Evolutionary conservation across 371 early-diverging fungal genomes (phyloP), one percentile per base, ranked within the genome.

Genomic region (Rhizopus delemar): DNA sequence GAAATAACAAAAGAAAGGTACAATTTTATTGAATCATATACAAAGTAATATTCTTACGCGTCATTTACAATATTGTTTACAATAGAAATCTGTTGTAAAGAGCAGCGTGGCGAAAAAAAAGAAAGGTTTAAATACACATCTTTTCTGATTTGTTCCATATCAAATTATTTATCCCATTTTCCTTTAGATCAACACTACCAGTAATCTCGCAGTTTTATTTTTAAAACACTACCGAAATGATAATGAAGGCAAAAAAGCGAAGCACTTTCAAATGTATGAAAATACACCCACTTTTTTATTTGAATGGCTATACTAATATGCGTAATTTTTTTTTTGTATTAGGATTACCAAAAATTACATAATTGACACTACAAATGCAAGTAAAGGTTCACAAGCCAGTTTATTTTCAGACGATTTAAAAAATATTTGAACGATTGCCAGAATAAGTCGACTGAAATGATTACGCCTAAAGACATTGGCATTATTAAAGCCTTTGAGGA

Each of bases 201-300:
- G 15, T 34, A 51, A 58, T 48, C 51, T 51, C 31, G 58, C 45
- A 36, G 39, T 51, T 41, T 41, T 43, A 41, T 51, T 51, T 43
- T 43, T 51, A 32, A 58, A 51, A 2, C 51, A 51, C 2, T 58
- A 33, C 52, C 41, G 41, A 43, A 22, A 51, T 1, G 16, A 39
- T 16, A 58, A 51, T n/a, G 34, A 58, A 43, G 41, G 43, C 34
- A 58, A 58, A 13, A 58, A 58, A 9, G 51, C 51, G 3, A 58
- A 51, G 7, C 51, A 58, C 59, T 58, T 58, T 51, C 34, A 58
- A 31, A 43, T 16, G 59, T 58, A 51, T 51, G 59, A 33, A 50
- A 43, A 58, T 58, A 32, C 51, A 29, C 32, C 3, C 33, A 32
- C 36, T 36, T 36, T 36, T 51, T 41, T 58, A 57, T 57, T 57